phyloP scores from a whole-genome alignment of 192 early-diverging fungal genomes.

The Glomus cerebriforme region DNA sequence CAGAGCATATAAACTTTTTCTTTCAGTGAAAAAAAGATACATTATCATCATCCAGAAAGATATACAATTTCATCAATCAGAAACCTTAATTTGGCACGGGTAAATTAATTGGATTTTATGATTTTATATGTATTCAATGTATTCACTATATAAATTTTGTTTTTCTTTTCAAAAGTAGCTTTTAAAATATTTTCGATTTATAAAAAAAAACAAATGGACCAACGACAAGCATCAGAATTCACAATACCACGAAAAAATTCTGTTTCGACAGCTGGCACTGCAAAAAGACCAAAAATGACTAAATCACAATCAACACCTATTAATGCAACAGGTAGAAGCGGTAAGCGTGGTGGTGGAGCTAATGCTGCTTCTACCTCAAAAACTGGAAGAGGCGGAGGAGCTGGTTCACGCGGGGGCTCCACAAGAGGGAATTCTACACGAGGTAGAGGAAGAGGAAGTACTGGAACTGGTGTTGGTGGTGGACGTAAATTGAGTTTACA shows the following conservation, averaged over 20 bases:
- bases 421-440: neutral
- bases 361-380: neutral
- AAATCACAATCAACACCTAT: neutral
- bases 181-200: too few relatives aligned
- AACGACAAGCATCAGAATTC: neutral
- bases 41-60: too few relatives aligned
- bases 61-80: too few relatives aligned
- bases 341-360: neutral
- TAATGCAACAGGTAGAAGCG: neutral
- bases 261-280: neutral
- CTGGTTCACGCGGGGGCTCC: neutral
- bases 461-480: neutral
- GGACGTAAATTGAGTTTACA: constrained; percentile 6
- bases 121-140: too few relatives aligned
- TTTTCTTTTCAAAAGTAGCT: too few relatives aligned
- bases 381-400: too few relatives aligned
- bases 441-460: neutral
- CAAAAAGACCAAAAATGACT: neutral
- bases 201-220: neutral
- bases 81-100: too few relatives aligned
- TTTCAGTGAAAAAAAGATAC: too few relatives aligned
- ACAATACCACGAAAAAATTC: neutral
- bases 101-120: too few relatives aligned
- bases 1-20: too few relatives aligned
- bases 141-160: too few relatives aligned